Evolutionary conservation across 2,329 filamentous ascomycete species (phyloP), one percentile per base, ranked within the genome.

Genomic region (Colletotrichum musae): DNA sequence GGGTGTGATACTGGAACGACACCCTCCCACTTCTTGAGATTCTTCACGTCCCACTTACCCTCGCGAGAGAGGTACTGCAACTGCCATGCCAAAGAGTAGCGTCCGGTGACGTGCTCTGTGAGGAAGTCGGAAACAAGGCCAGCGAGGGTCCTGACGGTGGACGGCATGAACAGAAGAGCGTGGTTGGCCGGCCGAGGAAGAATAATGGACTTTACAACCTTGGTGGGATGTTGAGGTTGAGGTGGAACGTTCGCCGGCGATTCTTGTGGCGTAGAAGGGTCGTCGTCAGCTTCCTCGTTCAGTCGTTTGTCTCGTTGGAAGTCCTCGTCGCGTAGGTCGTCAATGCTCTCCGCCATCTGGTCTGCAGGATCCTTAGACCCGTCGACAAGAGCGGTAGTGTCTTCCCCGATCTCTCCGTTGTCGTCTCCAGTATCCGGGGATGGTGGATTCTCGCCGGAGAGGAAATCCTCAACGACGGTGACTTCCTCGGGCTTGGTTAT

Each of bases 11-110:
- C 93, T 0, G 94, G 93, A 1, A 84, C 81, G 1, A 97, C 92
- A 18, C 89, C 90, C 78, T 93, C 88, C 95, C 95, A 98, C 77
- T 98, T 98, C 68, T 88, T 90, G 12, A 98, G 86, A 76, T 98
- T 98, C 82, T 98, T 98, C 73, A 98, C 94, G 76, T 98, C 95
- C 95, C 95, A 98, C 82, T 98, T 98, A 3, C 95, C 95, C 73
- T 94, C 93, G 2, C 92, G 94, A 2, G 93, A 94, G 26, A 98
- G 89, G 75, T 96, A 92, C 74, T 95, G 93, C 16, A 98, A 85
- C 80, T 98, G 95, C 95, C 95, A 98, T 51, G 92, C 93, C 32
- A 95, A 88, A 1, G 91, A 93, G 15, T 98, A 87, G 9, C 94
- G 90, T 10, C 90, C 87, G 10, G 95, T 95, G 62, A 98, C 86